A percentile compares a stretch with the other conserved stretches of the same genome.
Evolutionary conservation across 495 filamentous ascomycete genomes (phyloP).

Genomic region (Terfezia claveryi): DNA sequence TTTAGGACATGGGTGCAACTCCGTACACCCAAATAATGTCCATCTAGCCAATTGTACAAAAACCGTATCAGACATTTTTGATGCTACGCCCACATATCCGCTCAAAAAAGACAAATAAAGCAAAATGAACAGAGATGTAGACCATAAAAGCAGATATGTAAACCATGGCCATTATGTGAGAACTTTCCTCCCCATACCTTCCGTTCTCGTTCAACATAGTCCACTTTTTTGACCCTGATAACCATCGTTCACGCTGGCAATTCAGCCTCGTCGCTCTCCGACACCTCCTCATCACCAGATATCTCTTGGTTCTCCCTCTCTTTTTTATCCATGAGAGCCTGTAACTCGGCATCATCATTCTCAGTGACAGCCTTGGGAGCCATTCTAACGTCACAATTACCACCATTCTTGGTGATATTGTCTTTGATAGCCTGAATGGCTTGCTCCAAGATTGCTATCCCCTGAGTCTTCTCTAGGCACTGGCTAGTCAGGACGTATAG

Average conservation of each 20-base stretch:
- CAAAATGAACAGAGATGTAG: too few species aligned
- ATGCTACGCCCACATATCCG: too few species aligned
- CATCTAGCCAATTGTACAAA: too few species aligned
- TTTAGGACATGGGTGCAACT: too few species aligned
- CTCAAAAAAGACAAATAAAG: too few species aligned
- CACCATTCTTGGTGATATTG: constrained; percentile 52
- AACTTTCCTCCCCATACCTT: too few species aligned
- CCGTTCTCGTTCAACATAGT: too few species aligned
- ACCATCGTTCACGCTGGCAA: not conserved
- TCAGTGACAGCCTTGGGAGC: constrained; percentile 96
- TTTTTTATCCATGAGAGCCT: constrained; percentile 96
- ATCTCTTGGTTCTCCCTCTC: constrained; percentile 95
- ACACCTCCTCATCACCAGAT: constrained; percentile 83
- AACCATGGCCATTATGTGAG: too few species aligned
- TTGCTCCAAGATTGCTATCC: constrained; percentile 61
- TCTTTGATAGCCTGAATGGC: constrained; percentile 65
- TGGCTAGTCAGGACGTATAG: constrained; percentile 86
- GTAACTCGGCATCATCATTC: constrained; percentile 87
- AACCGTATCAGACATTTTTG: too few species aligned
- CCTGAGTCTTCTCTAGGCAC: constrained; percentile 74
- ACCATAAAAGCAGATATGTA: too few species aligned
- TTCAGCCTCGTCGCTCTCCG: constrained; percentile 65
- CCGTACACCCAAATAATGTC: too few species aligned
- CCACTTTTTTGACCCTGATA: too few species aligned
- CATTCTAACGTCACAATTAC: constrained; percentile 77